These are phyloP conservation scores for Volvariella volvacea DNA, from an alignment of 1,284 basidiomycete genomes.

Conservation along the genomic window DNA sequence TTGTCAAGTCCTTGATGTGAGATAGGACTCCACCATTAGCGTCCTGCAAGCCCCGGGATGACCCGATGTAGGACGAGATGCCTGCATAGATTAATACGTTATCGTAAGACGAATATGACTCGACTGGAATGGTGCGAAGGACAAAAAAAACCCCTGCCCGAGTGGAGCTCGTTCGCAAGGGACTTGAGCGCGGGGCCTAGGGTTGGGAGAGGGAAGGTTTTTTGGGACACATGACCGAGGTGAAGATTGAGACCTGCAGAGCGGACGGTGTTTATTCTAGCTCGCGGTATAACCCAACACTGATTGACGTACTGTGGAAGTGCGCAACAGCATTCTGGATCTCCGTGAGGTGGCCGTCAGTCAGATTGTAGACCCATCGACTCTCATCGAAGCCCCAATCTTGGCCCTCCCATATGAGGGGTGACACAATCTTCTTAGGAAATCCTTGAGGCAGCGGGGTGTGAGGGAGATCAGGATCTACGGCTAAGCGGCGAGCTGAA, in stretches of 20 bases:
- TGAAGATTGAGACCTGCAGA: too few relatives aligned
- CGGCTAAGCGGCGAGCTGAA: slow-evolving; percentile 21
- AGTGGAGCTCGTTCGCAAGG: slow-evolving; percentile 25
- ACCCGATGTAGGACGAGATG: slow-evolving; percentile 35
- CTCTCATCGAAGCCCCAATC: slow-evolving; percentile 26
- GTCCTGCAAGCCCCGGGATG: slow-evolving; percentile 34
- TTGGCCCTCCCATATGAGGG: slow-evolving; percentile 30
- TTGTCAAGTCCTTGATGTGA: slow-evolving; percentile 40
- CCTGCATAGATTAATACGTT: slow-evolving; percentile 30
- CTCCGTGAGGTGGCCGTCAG: slow-evolving; percentile 18
- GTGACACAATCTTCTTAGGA: slow-evolving; percentile 21
- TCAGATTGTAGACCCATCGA: slow-evolving; percentile 26
- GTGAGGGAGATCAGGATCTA: slow-evolving; percentile 20
- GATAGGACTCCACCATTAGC: slow-evolving; percentile 32
- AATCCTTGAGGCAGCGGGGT: slow-evolving; percentile 25
- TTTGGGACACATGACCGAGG: too few relatives aligned
- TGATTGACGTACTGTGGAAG: slow-evolving; percentile 17
- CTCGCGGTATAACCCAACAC: too few relatives aligned
- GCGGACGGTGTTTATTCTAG: too few relatives aligned
- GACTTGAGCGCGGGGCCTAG: slow-evolving; percentile 20
- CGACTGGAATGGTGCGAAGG: slow-evolving; percentile 28
- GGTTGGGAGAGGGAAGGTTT: too few relatives aligned
- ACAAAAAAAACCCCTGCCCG: slow-evolving; percentile 35
- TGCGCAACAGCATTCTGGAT: slow-evolving; percentile 23
- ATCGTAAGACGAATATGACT: slow-evolving; percentile 26